phyloP scores from a whole-genome alignment of 768 basidiomycete species.

The Termitomyces sp. region DNA sequence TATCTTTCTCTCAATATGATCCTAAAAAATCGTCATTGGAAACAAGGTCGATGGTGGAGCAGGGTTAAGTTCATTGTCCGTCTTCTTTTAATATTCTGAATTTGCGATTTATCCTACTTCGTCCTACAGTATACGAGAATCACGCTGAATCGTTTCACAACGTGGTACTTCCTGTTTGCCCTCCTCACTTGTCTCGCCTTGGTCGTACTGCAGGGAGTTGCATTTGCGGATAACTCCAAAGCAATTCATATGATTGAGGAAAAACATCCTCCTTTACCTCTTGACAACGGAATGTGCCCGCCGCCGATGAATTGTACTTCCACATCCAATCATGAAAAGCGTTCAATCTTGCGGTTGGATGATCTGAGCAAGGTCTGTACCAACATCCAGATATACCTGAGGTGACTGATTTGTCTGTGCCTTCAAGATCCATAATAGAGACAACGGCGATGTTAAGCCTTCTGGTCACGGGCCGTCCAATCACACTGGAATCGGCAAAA shows the following conservation, averaged over 20 bases:
- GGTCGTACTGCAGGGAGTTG: conserved; percentile 31
- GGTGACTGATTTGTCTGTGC: background rate
- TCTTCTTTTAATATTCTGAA: background rate
- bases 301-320: background rate
- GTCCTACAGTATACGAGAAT: conserved; percentile 36
- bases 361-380: background rate
- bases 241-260: conserved; percentile 25
- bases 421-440: background rate
- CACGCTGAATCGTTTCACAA: conserved; percentile 43
- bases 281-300: background rate
- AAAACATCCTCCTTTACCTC: background rate
- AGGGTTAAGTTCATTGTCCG: conserved; percentile 23
- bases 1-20: conserved; percentile 5
- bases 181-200: conserved; percentile 35
- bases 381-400: too few species aligned
- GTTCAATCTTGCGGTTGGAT: background rate
- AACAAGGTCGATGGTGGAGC: conserved; percentile 17
- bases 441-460: too few species aligned
- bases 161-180: conserved; percentile 41
- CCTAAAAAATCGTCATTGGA: conserved; percentile 5
- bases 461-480: background rate
- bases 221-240: conserved; percentile 29
- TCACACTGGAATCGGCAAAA: background rate
- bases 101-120: background rate
- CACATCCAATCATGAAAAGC: background rate